Evolutionary conservation across 805 yeast species (phyloP).

Genomic region (Saccharomycopsis guyanensis): DNA sequence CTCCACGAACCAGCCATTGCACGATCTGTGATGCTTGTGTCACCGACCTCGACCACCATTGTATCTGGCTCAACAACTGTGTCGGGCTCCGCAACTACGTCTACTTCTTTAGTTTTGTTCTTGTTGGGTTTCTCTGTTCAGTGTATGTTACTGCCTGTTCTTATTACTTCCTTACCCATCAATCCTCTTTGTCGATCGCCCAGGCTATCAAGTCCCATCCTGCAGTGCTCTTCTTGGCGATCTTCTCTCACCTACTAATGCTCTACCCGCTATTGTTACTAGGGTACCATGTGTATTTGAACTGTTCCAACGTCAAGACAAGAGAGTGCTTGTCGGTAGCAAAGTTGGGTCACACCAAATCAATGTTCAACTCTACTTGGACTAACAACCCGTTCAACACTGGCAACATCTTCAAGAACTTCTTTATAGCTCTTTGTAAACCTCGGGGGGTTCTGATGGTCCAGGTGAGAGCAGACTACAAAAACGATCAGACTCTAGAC

Average conservation of each 20-base stretch:
- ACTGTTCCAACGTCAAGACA: constrained; percentile 57
- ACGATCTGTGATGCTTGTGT: constrained; percentile 61
- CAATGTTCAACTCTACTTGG: constrained; percentile 15
- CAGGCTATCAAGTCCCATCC: constrained; percentile 25
- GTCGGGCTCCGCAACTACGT: constrained; percentile 67
- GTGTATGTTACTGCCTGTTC: constrained; percentile 27
- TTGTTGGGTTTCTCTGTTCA: constrained; percentile 30
- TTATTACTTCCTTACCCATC: constrained; percentile 28
- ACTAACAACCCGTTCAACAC: constrained; percentile 33
- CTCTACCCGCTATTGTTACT: constrained; percentile 51
- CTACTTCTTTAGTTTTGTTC: constrained; percentile 47
- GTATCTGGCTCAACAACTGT: constrained; percentile 66
- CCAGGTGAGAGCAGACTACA: constrained; percentile 28
- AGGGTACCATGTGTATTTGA: constrained; percentile 45
- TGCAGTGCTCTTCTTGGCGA: constrained; percentile 43
- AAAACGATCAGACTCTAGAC: constrained; percentile 34
- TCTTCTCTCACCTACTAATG: constrained; percentile 39
- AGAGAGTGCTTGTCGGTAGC: constrained; percentile 56
- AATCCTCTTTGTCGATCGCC: constrained; percentile 17
- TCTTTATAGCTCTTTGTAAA: constrained; percentile 28
- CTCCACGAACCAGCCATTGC: constrained; percentile 73
- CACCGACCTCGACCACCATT: constrained; percentile 59
- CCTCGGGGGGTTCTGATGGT: constrained; percentile 34
- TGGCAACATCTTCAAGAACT: constrained; percentile 28
- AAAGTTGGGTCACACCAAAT: constrained; percentile 27